phyloP scores from a whole-genome alignment of 805 yeast species.

The Wickerhamomyces queroliae region DNA sequence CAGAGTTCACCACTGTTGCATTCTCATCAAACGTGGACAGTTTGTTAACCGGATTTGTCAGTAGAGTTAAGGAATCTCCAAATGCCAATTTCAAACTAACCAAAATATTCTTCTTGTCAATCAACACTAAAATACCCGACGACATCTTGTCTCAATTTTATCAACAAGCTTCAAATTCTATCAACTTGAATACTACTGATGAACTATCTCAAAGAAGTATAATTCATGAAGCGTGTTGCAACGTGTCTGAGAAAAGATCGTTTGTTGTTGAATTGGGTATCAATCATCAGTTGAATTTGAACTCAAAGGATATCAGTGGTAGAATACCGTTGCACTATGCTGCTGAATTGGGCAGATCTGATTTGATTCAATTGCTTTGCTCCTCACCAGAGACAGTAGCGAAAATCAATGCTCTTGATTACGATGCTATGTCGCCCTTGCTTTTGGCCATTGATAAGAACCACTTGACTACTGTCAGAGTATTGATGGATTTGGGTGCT shows the following conservation, averaged over 20 bases:
- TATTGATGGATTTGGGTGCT: conserved; percentile 42
- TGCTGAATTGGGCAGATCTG: conserved; percentile 49
- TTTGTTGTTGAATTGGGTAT: conserved; percentile 20
- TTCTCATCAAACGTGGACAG: conserved; percentile 29
- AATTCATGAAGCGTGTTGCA: conserved; percentile 57
- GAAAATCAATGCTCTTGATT: conserved; percentile 44
- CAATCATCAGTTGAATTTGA: conserved; percentile 20
- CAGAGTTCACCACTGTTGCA: conserved; percentile 57
- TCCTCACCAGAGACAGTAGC: conserved; percentile 20
- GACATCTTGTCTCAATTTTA: conserved; percentile 41
- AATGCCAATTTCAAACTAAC: conserved; percentile 47
- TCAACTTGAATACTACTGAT: conserved; percentile 61
- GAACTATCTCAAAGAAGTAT: conserved; percentile 71
- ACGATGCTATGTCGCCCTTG: conserved; percentile 77
- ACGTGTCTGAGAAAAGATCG: conserved; percentile 13
- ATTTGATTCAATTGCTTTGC: conserved; percentile 34
- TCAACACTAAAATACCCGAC: conserved; percentile 58
- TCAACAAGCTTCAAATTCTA: conserved; percentile 31
- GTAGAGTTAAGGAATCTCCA: conserved; percentile 33
- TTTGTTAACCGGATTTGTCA: conserved; percentile 39
- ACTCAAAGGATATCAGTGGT: conserved; percentile 59
- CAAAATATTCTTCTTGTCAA: conserved; percentile 64
- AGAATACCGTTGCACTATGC: conserved; percentile 87
- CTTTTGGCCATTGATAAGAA: conserved; percentile 70
- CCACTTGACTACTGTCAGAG: conserved; percentile 47